Percentiles rank a stretch among this genome's conserved stretches.
These are phyloP conservation scores for Botrytis porri DNA, from an alignment of 2,329 filamentous ascomycete genomes.

Conservation along the genomic window DNA sequence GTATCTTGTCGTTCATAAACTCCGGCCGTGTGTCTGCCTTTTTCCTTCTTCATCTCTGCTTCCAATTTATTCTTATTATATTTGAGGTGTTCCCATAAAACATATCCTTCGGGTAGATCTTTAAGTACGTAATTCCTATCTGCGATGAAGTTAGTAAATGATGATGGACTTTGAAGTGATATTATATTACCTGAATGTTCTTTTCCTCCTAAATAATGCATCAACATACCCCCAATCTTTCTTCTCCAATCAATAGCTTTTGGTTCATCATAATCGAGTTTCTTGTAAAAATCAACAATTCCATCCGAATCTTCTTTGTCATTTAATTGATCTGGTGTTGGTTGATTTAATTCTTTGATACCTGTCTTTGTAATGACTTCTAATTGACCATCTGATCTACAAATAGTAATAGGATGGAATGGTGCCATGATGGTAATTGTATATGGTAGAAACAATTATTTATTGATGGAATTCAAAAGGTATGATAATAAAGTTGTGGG, in stretches of 20 bases:
- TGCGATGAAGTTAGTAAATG: conserved; percentile 24
- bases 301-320: conserved; percentile 51
- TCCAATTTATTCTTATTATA: conserved; percentile 46
- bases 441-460: background rate
- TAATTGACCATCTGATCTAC: conserved; percentile 34
- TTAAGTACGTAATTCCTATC: conserved; percentile 49
- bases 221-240: conserved; percentile 57
- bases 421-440: conserved; percentile 25
- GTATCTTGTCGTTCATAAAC: conserved; percentile 55
- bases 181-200: conserved; percentile 25
- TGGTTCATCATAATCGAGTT: conserved; percentile 47
- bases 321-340: conserved; percentile 50
- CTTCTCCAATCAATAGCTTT: conserved; percentile 57
- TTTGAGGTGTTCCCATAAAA: conserved; percentile 57
- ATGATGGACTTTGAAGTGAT: background rate
- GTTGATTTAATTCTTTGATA: conserved; percentile 46
- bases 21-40: conserved; percentile 44
- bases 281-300: conserved; percentile 52
- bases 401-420: conserved; percentile 31
- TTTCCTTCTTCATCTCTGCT: conserved; percentile 40
- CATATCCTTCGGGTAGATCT: conserved; percentile 54
- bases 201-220: conserved; percentile 46
- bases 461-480: background rate
- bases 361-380: conserved; percentile 28
- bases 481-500: background rate